phyloP scores from a whole-genome alignment of 2,329 filamentous ascomycete genomes.

The Phaeoacremonium minimum region DNA sequence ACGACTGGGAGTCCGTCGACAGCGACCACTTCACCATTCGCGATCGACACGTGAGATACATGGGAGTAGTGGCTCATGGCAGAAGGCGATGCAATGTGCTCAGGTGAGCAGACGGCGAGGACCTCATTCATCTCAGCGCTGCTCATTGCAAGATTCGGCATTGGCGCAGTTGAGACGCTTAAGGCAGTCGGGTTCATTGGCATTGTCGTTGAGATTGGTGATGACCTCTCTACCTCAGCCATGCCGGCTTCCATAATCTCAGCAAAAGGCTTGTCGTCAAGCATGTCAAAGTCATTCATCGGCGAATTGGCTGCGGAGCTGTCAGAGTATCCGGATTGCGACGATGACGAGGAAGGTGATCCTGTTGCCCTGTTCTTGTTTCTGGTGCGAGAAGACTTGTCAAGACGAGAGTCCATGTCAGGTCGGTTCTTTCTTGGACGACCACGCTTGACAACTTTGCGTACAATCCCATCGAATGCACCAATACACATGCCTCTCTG shows the following conservation, averaged over 20 bases:
- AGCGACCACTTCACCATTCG: constrained; percentile 19
- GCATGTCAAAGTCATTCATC: constrained; percentile 35
- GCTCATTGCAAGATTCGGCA: constrained; percentile 20
- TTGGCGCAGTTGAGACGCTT: constrained; percentile 31
- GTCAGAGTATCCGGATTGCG: constrained; percentile 53
- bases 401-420: constrained; percentile 49
- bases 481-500: constrained; percentile 97
- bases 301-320: constrained; percentile 53
- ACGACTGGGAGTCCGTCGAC: constrained; percentile 19
- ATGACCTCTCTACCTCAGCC: constrained; percentile 13
- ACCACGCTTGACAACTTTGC: constrained; percentile 59
- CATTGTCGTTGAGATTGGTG: constrained; percentile 29
- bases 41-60: constrained; percentile 41
- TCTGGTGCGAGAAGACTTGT: constrained; percentile 53
- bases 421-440: constrained; percentile 59
- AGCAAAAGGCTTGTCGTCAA: constrained; percentile 27
- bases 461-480: constrained; percentile 75
- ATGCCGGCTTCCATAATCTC: constrained; percentile 39
- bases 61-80: constrained; percentile 40
- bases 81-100: constrained; percentile 37
- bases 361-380: constrained; percentile 47
- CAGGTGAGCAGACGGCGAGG: constrained; percentile 17
- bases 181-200: constrained; percentile 31
- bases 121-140: constrained; percentile 11
- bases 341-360: constrained; percentile 33